Evolutionary conservation across 2,329 filamentous ascomycete genomes (phyloP).

Genomic region (Sporothrix globosa): DNA sequence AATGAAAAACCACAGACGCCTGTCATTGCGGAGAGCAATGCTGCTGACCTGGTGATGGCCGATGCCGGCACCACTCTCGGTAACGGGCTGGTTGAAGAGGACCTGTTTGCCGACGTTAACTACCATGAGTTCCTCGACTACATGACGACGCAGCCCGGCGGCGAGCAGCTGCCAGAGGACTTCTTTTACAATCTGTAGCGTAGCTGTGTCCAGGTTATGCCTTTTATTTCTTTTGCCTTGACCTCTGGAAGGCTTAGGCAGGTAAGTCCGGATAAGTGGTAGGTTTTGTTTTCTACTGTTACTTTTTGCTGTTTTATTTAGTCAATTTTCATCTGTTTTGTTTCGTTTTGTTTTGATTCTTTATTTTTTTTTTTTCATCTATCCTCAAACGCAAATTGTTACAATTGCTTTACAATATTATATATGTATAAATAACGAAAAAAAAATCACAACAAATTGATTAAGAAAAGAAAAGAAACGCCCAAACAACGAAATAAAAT

Average conservation of each 20-base stretch:
- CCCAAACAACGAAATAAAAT: background rate
- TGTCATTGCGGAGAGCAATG: background rate
- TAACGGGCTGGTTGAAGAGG: background rate
- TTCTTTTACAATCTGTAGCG: background rate
- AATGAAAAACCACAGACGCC: background rate
- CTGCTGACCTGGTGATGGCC: no score
- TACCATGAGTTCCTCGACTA: background rate
- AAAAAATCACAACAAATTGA: background rate
- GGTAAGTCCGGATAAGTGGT: background rate
- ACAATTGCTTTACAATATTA: background rate
- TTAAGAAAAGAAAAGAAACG: background rate
- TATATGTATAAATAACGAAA: background rate
- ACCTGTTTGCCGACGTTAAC: slow-evolving; percentile 1
- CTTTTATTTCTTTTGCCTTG: background rate
- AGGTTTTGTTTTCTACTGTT: background rate
- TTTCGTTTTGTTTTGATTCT: background rate
- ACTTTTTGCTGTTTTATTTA: background rate
- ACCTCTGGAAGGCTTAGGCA: background rate
- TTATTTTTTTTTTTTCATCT: background rate
- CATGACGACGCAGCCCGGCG: background rate
- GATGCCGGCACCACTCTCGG: background rate
- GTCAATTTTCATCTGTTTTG: background rate
- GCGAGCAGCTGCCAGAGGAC: background rate
- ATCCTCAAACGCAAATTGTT: background rate
- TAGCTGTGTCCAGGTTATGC: no score